phyloP scores from a whole-genome alignment of 2,329 filamentous ascomycete genomes.

The Apiospora hydei region DNA sequence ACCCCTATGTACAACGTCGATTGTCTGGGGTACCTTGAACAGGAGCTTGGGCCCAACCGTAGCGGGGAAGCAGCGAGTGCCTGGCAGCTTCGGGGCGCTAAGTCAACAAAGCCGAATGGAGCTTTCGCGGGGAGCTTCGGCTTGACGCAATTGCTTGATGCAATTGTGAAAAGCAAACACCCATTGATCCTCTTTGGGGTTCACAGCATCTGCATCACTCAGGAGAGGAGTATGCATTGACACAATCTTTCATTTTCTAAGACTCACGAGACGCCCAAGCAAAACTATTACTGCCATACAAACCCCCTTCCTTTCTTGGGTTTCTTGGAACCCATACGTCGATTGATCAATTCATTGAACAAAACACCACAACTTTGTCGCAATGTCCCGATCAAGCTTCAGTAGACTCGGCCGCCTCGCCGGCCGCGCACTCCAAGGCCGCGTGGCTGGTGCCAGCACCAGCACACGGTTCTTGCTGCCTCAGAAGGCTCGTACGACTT shows the following conservation, averaged over 20 bases:
- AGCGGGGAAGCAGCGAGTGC: constrained; percentile 8
- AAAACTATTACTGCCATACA: neutral
- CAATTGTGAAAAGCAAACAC: neutral
- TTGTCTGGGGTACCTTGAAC: neutral
- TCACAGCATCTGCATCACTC: neutral
- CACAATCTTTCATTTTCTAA: neutral
- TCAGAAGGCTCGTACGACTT: neutral
- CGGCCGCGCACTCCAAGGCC: constrained; percentile 40
- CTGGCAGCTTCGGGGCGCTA: constrained; percentile 8
- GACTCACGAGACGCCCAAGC: no score
- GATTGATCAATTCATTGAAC: neutral
- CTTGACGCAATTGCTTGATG: neutral
- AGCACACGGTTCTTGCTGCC: constrained; percentile 18
- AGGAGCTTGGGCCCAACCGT: constrained; percentile 9
- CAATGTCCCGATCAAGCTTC: constrained; percentile 45
- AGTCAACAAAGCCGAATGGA: neutral
- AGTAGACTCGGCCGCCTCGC: constrained; percentile 48
- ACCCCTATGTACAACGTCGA: no score
- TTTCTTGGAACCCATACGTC: neutral
- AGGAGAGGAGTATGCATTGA: neutral
- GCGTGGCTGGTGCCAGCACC: constrained; percentile 15
- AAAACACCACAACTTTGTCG: constrained; percentile 25
- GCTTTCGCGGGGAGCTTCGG: constrained; percentile 2
- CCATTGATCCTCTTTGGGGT: neutral
- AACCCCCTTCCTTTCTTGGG: neutral